These are phyloP conservation scores for Pneumocystis murina DNA, from an alignment of 1,139 yeast genomes.

Conservation along the genomic window DNA sequence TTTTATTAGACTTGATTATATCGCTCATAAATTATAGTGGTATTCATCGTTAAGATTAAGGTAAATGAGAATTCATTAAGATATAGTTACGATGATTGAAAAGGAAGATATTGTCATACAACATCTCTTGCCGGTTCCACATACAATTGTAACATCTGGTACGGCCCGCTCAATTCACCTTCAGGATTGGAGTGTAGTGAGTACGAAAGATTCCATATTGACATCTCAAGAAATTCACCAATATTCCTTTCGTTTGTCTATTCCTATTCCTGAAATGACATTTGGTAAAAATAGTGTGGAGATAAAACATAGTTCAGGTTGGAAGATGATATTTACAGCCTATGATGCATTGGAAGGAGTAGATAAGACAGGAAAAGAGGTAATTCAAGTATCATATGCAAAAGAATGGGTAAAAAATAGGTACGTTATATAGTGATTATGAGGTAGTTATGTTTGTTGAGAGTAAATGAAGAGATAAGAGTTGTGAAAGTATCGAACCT, in stretches of 20 bases:
- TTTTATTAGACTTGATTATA: not conserved
- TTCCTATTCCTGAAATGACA: slow-evolving; percentile 94
- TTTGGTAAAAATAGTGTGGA: slow-evolving; percentile 76
- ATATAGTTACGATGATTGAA: not conserved
- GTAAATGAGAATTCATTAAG: not conserved
- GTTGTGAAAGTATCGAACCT: slow-evolving; percentile 34
- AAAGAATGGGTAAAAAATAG: slow-evolving; percentile 31
- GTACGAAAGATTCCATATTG: slow-evolving; percentile 63
- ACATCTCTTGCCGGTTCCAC: slow-evolving; percentile 5
- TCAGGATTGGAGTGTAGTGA: slow-evolving; percentile 50
- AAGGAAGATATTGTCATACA: not conserved
- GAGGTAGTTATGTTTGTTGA: not conserved
- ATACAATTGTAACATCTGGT: slow-evolving; percentile 5
- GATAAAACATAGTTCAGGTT: slow-evolving; percentile 30
- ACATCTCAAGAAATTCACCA: slow-evolving; percentile 59
- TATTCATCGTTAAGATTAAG: not conserved
- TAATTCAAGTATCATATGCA: slow-evolving; percentile 69
- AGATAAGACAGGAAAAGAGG: slow-evolving; percentile 32
- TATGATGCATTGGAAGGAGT: slow-evolving; percentile 66
- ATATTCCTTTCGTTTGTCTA: slow-evolving; percentile 44
- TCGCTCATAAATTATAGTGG: too few species aligned
- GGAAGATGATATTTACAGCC: slow-evolving; percentile 53
- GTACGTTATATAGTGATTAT: slow-evolving; percentile 6
- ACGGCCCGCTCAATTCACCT: slow-evolving; percentile 1
- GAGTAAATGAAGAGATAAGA: slow-evolving; percentile 5